Base-by-base conservation (phyloP, 345 rosid species). In the Excoecaria cochinchinensis region DNA sequence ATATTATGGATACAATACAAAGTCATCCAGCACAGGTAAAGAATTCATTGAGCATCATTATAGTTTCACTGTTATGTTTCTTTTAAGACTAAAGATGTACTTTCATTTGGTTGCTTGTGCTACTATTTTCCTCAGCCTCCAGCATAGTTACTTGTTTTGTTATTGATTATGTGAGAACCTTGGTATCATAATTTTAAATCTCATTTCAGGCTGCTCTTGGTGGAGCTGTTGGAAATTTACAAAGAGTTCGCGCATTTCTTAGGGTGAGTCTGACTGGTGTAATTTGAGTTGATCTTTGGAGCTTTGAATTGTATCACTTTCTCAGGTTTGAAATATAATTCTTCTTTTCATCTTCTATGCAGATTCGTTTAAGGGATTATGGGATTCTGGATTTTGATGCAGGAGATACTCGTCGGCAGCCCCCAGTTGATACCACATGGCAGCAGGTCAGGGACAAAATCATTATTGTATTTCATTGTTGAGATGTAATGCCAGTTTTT, bases 381-480 rank as follows among this genome's bases (percentile, higher is more conserved):
- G 99, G 99, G 69, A 76, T 80, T 77, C 86, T 96, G 69, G 98
- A 96, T 90, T 96, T 96, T 78, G 98, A 93, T 82, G 87, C 92
- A 10, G 84, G 87, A 66, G 98, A 96, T 83, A 81, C 87, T 69
- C 97, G 88, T 76, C 89, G 98, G 85, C 99, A 93, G 86, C 99
- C 99, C 76, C 98, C 99, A 9, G 90, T 93, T 76, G 99, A 96
- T 83, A 96, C 99, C 57, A 92, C 95, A 61, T 96, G 99, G 99
- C 98, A 96, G 88, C 98, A 93, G 97, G 99, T 96, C 74, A 44
- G 81, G 52, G 62, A 74, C 47, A 36, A 61, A 21, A 73, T 66
- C 62, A 68, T 74, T 25, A 39, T 19, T 67, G 8, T 21, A 7
- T 21, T 69, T 61, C 55, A 47, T 70, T 38, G 31, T 31, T 58